Conservation (phyloP, 2,329 filamentous ascomycete genomes). For the Neodidymelliopsis sp. region DNA sequence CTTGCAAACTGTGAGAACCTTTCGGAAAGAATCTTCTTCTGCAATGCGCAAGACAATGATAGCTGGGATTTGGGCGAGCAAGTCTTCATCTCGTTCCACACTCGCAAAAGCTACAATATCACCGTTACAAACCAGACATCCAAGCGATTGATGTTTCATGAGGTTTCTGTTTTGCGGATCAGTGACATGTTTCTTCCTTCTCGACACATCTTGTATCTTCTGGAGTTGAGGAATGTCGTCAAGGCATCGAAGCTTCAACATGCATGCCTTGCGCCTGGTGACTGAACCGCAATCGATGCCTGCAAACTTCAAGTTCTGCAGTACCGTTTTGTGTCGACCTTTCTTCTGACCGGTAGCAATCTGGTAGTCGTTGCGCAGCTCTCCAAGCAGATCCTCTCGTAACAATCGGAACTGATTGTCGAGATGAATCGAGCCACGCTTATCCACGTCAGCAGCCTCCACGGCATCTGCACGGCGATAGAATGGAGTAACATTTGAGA, state of each 20-base stretch:
- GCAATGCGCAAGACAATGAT: constrained; percentile 61
- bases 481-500: constrained; percentile 60
- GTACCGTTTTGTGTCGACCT: constrained; percentile 50
- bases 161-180: constrained; percentile 55
- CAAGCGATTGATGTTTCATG: constrained; percentile 67
- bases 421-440: constrained; percentile 61
- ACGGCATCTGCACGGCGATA: constrained; percentile 63
- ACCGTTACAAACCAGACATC: constrained; percentile 62
- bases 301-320: constrained; percentile 52
- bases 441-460: constrained; percentile 44
- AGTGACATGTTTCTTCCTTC: constrained; percentile 56
- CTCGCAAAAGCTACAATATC: constrained; percentile 67
- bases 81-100: constrained; percentile 60
- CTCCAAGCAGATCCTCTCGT: constrained; percentile 73
- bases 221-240: constrained; percentile 57
- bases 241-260: constrained; percentile 53
- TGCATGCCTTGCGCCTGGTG: constrained; percentile 37
- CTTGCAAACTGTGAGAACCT: constrained; percentile 52
- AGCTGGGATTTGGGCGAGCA: constrained; percentile 56
- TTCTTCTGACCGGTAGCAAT: constrained; percentile 59
- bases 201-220: constrained; percentile 31
- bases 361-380: constrained; percentile 68
- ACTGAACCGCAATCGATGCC: constrained; percentile 50
- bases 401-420: constrained; percentile 77
- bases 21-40: constrained; percentile 55